Percentiles rank a stretch among this genome's conserved stretches.
Evolutionary conservation across 2,329 filamentous ascomycete genomes (phyloP).

Genomic region (Aspergillus sp.): DNA sequence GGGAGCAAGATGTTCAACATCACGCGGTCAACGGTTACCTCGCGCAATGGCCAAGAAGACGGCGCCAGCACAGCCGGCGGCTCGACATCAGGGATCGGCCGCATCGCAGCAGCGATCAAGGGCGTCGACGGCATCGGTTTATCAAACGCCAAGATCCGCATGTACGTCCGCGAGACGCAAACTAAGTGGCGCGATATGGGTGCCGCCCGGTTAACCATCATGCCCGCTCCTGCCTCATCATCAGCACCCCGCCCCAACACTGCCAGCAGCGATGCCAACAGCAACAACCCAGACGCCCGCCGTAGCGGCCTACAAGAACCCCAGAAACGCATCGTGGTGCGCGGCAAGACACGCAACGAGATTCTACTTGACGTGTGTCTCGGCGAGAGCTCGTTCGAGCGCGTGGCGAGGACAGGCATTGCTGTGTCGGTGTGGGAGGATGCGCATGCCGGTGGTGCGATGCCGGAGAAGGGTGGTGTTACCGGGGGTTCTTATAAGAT

Average conservation of each 20-base stretch:
- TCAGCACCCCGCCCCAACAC: constrained; percentile 44
- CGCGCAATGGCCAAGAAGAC: constrained; percentile 44
- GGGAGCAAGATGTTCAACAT: constrained; percentile 75
- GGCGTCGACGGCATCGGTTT: constrained; percentile 57
- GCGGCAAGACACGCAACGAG: constrained; percentile 59
- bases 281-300: constrained; percentile 26
- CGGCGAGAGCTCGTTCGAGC: constrained; percentile 75
- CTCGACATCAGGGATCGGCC: constrained; percentile 51
- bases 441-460: constrained; percentile 52
- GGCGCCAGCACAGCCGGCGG: constrained; percentile 55
- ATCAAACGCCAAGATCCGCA: constrained; percentile 70
- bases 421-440: constrained; percentile 85
- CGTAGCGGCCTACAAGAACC: constrained; percentile 49
- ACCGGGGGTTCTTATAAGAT: constrained; percentile 51
- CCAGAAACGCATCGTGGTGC: constrained; percentile 80
- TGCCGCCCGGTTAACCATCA: constrained; percentile 73
- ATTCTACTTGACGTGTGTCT: constrained; percentile 76
- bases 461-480: constrained; percentile 51
- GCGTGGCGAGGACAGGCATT: constrained; percentile 77
- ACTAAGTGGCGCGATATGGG: constrained; percentile 91
- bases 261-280: constrained; percentile 30
- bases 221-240: constrained; percentile 46
- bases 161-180: constrained; percentile 69
- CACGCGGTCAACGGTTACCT: constrained; percentile 65
- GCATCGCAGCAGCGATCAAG: constrained; percentile 41